A percentile compares a stretch with the other conserved stretches of the same genome.
Conservation (phyloP, 805 yeast species). For the Candida ipomoeae region DNA sequence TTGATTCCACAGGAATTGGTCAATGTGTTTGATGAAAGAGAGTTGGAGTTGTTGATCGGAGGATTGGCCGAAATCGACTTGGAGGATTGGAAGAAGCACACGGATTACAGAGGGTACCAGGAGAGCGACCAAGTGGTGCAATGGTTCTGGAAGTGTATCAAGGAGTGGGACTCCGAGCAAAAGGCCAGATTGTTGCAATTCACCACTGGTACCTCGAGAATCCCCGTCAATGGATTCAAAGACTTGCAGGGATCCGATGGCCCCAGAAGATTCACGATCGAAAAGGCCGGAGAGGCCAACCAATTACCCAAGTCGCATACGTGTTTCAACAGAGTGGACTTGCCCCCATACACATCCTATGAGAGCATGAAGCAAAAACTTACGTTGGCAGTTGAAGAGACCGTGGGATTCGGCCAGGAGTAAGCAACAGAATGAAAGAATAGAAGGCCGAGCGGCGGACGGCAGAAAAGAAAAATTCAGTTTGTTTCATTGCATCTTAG, state of each 20-base stretch:
- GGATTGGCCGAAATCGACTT: constrained; percentile 97
- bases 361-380: constrained; percentile 84
- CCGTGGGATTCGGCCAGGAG: constrained; percentile 99
- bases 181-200: constrained; percentile 93
- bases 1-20: constrained; percentile 95
- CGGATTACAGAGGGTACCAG: constrained; percentile 97
- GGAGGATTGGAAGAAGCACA: constrained; percentile 98
- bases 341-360: constrained; percentile 87
- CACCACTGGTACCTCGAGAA: constrained; percentile 98
- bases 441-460: not conserved
- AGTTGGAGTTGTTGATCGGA: constrained; percentile 92
- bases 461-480: not conserved
- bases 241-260: constrained; percentile 99
- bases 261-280: constrained; percentile 97
- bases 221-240: constrained; percentile 98
- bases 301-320: constrained; percentile 97
- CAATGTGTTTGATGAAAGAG: constrained; percentile 96
- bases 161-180: constrained; percentile 95
- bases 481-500: constrained; percentile 2
- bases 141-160: constrained; percentile 97
- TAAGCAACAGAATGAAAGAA: constrained; percentile 25
- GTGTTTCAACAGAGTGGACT: constrained; percentile 97
- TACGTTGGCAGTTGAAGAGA: constrained; percentile 95
- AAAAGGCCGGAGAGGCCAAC: constrained; percentile 91
- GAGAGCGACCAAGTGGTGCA: constrained; percentile 94